Percentiles rank a stretch among this genome's conserved stretches.
Conservation (phyloP, 441 rosid genomes). For the Arabidopsis hybrid region DNA sequence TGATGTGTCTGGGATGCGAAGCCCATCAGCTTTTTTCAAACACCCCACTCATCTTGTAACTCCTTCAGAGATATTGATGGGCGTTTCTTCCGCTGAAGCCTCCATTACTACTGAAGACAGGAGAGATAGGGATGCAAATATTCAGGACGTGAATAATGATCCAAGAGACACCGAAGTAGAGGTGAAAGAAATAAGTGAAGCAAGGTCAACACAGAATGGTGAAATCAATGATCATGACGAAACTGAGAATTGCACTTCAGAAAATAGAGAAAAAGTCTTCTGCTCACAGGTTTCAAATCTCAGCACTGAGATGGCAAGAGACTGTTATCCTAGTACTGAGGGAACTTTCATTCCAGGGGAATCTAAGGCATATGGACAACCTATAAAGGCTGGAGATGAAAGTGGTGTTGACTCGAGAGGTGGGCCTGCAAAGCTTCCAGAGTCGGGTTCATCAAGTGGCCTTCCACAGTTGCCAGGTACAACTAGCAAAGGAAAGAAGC, state of each 20-base stretch:
- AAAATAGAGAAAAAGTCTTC: slow-evolving; percentile 63
- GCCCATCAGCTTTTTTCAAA: slow-evolving; percentile 60
- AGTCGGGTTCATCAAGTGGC: slow-evolving; percentile 48
- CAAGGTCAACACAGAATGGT: slow-evolving; percentile 51
- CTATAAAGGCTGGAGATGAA: slow-evolving; percentile 49
- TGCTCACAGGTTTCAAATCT: slow-evolving; percentile 84
- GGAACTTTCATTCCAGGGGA: slow-evolving; percentile 55
- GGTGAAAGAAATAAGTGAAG: slow-evolving; percentile 72
- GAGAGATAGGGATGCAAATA: slow-evolving; percentile 54
- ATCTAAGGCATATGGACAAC: slow-evolving; percentile 46
- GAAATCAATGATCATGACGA: slow-evolving; percentile 55
- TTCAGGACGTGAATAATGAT: slow-evolving; percentile 61
- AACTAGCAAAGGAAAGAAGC: slow-evolving; percentile 64
- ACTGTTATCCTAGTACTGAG: slow-evolving; percentile 52
- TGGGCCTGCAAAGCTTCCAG: slow-evolving; percentile 53
- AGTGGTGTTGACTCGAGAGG: slow-evolving; percentile 54
- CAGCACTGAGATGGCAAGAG: slow-evolving; percentile 63
- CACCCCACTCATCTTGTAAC: slow-evolving; percentile 91
- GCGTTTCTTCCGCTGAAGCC: slow-evolving; percentile 65
- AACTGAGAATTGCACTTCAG: slow-evolving; percentile 48
- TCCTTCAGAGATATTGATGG: slow-evolving; percentile 80
- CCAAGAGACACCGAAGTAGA: slow-evolving; percentile 55
- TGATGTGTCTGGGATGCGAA: slow-evolving; percentile 53
- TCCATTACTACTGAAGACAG: slow-evolving; percentile 51
- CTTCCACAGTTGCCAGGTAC: slow-evolving; percentile 53